These are phyloP conservation scores for Naganishia vishniacii DNA, from an alignment of 768 basidiomycete genomes.

Conservation along the genomic window DNA sequence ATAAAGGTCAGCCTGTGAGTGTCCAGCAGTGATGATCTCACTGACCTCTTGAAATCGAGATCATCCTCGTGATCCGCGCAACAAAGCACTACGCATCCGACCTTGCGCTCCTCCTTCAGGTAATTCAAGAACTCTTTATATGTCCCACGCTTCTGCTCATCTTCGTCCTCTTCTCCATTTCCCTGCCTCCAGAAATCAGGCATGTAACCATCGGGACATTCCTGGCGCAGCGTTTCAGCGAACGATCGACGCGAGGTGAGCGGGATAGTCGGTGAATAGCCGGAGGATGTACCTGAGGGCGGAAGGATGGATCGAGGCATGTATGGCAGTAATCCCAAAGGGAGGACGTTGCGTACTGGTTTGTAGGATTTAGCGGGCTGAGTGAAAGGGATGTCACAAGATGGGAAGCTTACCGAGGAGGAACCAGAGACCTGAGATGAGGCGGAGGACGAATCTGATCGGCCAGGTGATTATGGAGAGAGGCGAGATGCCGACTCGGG, in stretches of 20 bases:
- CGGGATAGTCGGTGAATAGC: slow-evolving; percentile 11
- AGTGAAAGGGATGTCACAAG: background rate
- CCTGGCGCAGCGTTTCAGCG: slow-evolving; percentile 1
- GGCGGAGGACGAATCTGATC: slow-evolving; percentile 30
- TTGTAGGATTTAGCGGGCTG: background rate
- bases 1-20: background rate
- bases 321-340: slow-evolving; percentile 38
- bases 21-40: slow-evolving; percentile 29
- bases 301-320: slow-evolving; percentile 45
- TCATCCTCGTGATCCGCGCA: slow-evolving; percentile 88
- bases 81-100: slow-evolving; percentile 75
- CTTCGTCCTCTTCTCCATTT: slow-evolving; percentile 29
- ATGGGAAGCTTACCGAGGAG: slow-evolving; percentile 37
- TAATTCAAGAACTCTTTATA: slow-evolving; percentile 72
- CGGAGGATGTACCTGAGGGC: background rate
- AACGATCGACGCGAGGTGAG: background rate
- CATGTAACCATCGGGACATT: slow-evolving; percentile 14
- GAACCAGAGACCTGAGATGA: slow-evolving; percentile 41
- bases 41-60: slow-evolving; percentile 72
- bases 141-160: slow-evolving; percentile 53
- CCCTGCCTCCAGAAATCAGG: slow-evolving; percentile 26
- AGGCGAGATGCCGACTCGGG: slow-evolving; percentile 32
- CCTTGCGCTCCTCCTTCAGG: slow-evolving; percentile 65
- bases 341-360: slow-evolving; percentile 44
- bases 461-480: slow-evolving; percentile 35